Base-by-base conservation (phyloP, 805 yeast species). In the Ogataea henricii region DNA sequence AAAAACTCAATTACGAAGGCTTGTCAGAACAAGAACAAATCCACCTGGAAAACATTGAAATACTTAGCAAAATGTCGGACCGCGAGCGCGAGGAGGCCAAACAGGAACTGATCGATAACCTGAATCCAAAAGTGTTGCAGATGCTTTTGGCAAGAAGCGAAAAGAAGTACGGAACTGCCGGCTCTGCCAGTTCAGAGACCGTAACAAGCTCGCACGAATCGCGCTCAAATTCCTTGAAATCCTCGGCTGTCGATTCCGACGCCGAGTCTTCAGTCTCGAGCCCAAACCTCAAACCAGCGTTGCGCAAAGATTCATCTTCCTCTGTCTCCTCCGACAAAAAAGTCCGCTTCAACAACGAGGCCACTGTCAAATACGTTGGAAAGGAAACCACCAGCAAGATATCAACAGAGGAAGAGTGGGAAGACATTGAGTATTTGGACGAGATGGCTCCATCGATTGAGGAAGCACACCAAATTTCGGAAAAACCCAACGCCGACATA, bases 31-130 rank as follows among this genome's bases (percentile, higher is more conserved):
- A 85, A 0, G 91, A 86, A 54, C 76, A 79, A 60, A 88, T 90
- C 18, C 92, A 89, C 62, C 63, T 77, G 47, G 96, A 90, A 59
- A 91, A 89, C 64, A 64, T 87, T 51, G 78, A 81, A 32, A 71
- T 74, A 34, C 63, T 91, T 46, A 69, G 80, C 30, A 63, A 67
- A 12, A 84, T 90, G 91, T 70, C 84, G 2, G 74, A 72, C 1
- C 84, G 78, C 14, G 89, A 90, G 59, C 76, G 88, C 29, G 70
- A 74, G 27, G 66, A 71, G 39, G 92, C 88, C 54, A 75, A 80
- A 53, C 77, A 79, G 52, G 96, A 89, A 57, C 66, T 91, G 29
- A 54, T 88, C 44, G 74, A 73, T n/a, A 72, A 76, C 0, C 69
- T 91, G 62, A 84, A 87, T 64, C 95, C 96, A 0, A 74, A 73